phyloP scores from a whole-genome alignment of 371 early-diverging fungal genomes.

The Entomophthora muscae region DNA sequence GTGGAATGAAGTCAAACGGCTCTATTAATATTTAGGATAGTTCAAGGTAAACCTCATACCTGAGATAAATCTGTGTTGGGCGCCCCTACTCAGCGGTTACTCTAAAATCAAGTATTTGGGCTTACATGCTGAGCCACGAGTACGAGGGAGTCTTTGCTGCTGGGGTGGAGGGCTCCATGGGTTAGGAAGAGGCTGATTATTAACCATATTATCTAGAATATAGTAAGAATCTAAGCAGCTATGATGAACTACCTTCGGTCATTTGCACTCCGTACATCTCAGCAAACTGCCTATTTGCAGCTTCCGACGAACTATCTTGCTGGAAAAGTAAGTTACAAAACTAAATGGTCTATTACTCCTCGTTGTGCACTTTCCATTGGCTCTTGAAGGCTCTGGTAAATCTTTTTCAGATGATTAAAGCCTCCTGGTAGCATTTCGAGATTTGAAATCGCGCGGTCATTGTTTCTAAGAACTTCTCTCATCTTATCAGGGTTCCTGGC shows the following conservation, averaged over 20 bases:
- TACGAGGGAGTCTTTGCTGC: neutral
- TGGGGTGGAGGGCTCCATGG: conserved; percentile 46
- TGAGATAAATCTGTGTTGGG: neutral
- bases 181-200: conserved; percentile 66
- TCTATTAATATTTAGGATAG: neutral
- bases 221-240: neutral
- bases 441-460: conserved; percentile 72
- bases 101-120: neutral
- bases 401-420: conserved; percentile 58
- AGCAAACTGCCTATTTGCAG: conserved; percentile 45
- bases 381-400: conserved; percentile 57
- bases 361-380: conserved; percentile 38
- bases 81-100: neutral
- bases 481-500: conserved; percentile 55
- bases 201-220: conserved; percentile 30
- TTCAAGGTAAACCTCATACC: neutral
- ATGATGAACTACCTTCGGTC: conserved; percentile 18
- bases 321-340: conserved; percentile 9
- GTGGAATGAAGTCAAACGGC: neutral
- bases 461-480: conserved; percentile 65
- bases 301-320: conserved; percentile 27
- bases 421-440: conserved; percentile 73
- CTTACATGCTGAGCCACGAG: neutral
- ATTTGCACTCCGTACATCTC: conserved; percentile 40
- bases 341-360: conserved; percentile 7